Evolutionary conservation across 305 asterid species (phyloP).

Genomic region (Nicotiana rustica): DNA sequence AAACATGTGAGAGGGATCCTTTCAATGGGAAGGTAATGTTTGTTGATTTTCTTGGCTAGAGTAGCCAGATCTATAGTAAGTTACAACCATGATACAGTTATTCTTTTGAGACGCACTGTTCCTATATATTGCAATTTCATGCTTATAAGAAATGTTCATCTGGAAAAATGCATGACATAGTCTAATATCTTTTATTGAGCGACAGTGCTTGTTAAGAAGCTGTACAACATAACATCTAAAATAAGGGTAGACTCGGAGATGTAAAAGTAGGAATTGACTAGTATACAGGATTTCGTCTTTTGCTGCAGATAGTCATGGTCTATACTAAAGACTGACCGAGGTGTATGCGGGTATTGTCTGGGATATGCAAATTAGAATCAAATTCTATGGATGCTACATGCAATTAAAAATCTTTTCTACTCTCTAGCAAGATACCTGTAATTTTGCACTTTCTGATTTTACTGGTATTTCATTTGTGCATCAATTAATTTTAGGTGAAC

Average conservation of each 20-base stretch:
- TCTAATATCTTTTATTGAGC: neutral
- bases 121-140: neutral
- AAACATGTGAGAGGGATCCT: constrained; percentile 96
- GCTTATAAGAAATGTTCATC: neutral
- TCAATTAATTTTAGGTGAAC: constrained; percentile 2
- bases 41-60: neutral
- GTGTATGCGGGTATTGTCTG: neutral
- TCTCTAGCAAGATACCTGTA: neutral
- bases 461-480: constrained; percentile 2
- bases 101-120: neutral
- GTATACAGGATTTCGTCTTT: neutral
- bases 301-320: neutral
- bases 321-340: neutral
- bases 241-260: neutral
- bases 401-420: neutral
- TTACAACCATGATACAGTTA: neutral
- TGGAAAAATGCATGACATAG: neutral
- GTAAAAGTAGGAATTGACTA: neutral
- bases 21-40: constrained; percentile 96
- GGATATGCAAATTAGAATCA: constrained; percentile 16
- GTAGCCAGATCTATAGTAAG: neutral
- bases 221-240: neutral
- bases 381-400: neutral
- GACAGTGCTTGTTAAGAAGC: constrained; percentile 5
- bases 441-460: neutral